Evolutionary conservation across 139 green algal genomes (phyloP).

Genomic region (Micromonas commoda): DNA sequence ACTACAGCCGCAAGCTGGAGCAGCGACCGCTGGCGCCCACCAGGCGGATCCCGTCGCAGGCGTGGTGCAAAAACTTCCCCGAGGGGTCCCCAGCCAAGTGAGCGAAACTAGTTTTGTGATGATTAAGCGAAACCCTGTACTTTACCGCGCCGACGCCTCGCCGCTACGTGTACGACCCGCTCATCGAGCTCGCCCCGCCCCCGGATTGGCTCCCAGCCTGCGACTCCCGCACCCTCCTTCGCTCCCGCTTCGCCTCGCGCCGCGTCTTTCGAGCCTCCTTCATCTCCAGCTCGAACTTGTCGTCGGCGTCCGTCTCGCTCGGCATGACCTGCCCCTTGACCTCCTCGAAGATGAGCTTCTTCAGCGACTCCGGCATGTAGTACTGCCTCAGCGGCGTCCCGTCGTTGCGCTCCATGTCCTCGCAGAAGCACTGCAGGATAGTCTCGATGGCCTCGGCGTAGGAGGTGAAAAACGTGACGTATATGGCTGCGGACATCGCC

Average conservation of each 20-base stretch:
- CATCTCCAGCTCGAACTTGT: not conserved
- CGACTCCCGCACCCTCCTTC: too few relatives aligned
- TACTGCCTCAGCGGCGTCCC: not conserved
- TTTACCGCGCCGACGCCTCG: too few relatives aligned
- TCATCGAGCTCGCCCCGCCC: too few relatives aligned
- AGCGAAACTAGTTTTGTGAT: too few relatives aligned
- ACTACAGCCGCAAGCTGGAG: conserved; percentile 1
- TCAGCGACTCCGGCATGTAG: conserved; percentile 10
- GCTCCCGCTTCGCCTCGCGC: too few relatives aligned
- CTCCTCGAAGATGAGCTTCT: not conserved
- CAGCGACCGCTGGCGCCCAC: not conserved
- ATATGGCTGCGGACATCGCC: not conserved
- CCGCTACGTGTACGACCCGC: too few relatives aligned
- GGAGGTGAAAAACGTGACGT: not conserved
- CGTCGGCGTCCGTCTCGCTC: too few relatives aligned
- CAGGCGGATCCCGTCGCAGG: not conserved
- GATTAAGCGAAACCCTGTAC: too few relatives aligned
- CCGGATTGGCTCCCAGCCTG: too few relatives aligned
- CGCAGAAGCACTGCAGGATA: conserved; percentile 8
- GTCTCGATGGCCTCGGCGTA: conserved; percentile 2
- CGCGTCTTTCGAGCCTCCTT: not conserved
- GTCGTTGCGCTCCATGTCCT: conserved; percentile 17
- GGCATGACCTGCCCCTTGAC: not conserved
- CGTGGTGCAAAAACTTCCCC: not conserved
- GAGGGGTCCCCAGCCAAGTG: not conserved